Evolutionary conservation across 192 early-diverging fungal genomes (phyloP).

Genomic region (Oehlia diaphana): DNA sequence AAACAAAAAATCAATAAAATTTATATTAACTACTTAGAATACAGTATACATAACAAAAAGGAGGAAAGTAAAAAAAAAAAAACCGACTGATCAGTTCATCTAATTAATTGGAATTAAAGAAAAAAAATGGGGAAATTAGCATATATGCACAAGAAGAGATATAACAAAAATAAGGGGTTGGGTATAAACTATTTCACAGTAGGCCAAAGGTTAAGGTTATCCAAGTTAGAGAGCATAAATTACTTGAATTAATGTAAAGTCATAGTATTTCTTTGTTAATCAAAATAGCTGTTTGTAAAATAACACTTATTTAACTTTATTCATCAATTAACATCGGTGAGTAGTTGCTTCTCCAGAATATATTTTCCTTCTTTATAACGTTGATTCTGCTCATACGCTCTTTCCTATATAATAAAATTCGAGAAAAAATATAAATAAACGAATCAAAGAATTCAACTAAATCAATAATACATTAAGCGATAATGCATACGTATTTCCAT

Average conservation of each 20-base stretch:
- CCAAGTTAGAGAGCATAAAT: neutral
- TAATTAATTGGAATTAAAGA: neutral
- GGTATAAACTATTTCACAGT: constrained; percentile 3
- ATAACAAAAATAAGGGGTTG: neutral
- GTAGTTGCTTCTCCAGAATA: constrained; percentile 64
- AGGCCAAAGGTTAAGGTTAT: neutral
- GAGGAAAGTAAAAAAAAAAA: neutral
- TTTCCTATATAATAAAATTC: constrained; percentile 35
- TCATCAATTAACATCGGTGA: constrained; percentile 41
- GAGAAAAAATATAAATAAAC: neutral
- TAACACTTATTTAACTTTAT: neutral
- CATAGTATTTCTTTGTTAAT: neutral
- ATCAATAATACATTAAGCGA: neutral
- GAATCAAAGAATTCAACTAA: neutral
- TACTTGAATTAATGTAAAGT: neutral
- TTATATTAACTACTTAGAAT: neutral
- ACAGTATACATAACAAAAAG: neutral
- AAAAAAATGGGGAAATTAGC: neutral
- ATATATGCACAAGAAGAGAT: constrained; percentile 2
- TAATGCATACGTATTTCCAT: constrained; percentile 61
- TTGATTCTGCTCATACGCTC: constrained; percentile 62
- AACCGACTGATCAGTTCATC: neutral
- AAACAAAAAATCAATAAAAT: neutral
- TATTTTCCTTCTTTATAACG: constrained; percentile 80
- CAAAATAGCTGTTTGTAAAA: neutral